Base-by-base conservation (phyloP, 2,329 filamentous ascomycete species). In the Aspergillus tanneri region DNA sequence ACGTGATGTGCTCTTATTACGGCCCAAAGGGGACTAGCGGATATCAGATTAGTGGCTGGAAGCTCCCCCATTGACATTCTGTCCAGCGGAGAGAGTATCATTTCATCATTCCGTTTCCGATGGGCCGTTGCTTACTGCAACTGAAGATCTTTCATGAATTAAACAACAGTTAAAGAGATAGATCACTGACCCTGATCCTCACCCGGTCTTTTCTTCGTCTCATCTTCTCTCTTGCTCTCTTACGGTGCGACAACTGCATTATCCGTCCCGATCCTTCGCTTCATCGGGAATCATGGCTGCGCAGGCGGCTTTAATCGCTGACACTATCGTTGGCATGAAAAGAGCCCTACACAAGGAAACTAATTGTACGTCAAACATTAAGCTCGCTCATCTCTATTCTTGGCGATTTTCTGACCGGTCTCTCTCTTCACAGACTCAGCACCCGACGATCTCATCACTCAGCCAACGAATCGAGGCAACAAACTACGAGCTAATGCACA, bases 401-500 rank as follows among this genome's bases (percentile, higher is more conserved):
- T 23, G 25, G 32, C 14, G 6, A 47, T 41, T 45, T 46, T 47
- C 48, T 57, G 45, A 57, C 48, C 28, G 40, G 37, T 54, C 49
- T 22, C 24, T 36, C 49, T 44, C 40, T 39, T 39, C 43, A 44
- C 48, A 72, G 70, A 68, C 54, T 59, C 62, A 14, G 69, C 62
- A 19, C 66, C 77, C 27, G 81, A 83, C 56, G 77, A 80, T 41
- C 68, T 73, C 36, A 78, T 82, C 55, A 72, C 72, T 21, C 72
- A 76, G 48, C 76, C 77, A 43, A 79, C 78, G 43, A 83, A 83
- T 62, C 76, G 80, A 60, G 80, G 79, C 48, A 82, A 84, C 63
- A 85, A 84, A 65, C 72, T 85, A 57, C 78, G 78, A 63, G 74
- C 74, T 50, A 80, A 81, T 59, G 78, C 81, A 19, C 73, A 73